Evolutionary conservation across 129 eudicot species (phyloP).

Genomic region (Artemisia argyi): DNA sequence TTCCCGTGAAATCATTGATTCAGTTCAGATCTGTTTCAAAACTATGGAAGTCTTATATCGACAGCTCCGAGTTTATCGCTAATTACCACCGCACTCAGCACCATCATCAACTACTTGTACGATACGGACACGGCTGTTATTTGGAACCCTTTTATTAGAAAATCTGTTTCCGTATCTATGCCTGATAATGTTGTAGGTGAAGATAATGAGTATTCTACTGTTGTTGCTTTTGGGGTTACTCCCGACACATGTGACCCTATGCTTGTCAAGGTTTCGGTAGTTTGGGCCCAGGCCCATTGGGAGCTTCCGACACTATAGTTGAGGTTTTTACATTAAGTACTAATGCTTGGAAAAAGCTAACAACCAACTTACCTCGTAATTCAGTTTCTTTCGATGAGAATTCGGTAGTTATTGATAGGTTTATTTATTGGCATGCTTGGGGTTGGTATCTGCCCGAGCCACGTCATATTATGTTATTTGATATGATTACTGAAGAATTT

Average conservation of each 20-base stretch:
- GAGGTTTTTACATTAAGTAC: too few relatives aligned
- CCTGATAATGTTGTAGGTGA: not conserved
- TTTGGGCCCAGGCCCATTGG: too few relatives aligned
- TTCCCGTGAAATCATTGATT: too few relatives aligned
- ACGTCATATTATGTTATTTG: slow-evolving; percentile 23
- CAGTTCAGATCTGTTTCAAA: too few relatives aligned
- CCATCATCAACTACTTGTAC: too few relatives aligned
- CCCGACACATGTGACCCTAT: not conserved
- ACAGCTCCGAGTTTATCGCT: too few relatives aligned
- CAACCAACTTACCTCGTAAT: slow-evolving; percentile 4
- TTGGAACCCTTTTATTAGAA: slow-evolving; percentile 1
- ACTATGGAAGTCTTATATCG: too few relatives aligned
- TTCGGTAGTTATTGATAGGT: slow-evolving; percentile 32
- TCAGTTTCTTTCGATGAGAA: slow-evolving; percentile 21
- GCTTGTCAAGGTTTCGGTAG: not conserved
- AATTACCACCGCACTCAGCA: too few relatives aligned
- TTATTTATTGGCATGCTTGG: slow-evolving; percentile 22
- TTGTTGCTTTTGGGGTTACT: slow-evolving; percentile 25
- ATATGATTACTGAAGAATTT: too few relatives aligned
- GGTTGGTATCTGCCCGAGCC: not conserved
- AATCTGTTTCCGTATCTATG: not conserved
- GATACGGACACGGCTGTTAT: not conserved
- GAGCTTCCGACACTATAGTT: too few relatives aligned
- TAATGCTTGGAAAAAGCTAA: too few relatives aligned
- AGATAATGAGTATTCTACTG: slow-evolving; percentile 16